Evolutionary conservation across 768 basidiomycete species (phyloP), one percentile per base, ranked within the genome.

Genomic region (Lactarius psammicola): DNA sequence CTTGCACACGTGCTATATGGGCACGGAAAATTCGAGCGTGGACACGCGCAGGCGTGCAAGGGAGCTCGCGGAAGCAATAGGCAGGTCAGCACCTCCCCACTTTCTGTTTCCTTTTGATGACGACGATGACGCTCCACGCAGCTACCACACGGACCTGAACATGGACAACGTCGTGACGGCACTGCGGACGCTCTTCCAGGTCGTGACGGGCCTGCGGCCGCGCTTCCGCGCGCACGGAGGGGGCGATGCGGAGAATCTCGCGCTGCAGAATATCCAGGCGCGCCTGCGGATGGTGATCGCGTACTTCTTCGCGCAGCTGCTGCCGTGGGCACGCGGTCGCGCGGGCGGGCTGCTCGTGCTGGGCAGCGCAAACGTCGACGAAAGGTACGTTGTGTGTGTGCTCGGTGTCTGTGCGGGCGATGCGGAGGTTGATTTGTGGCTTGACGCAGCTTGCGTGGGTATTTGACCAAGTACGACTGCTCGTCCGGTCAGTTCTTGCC

Each of bases 1-100:
- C 61, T 96, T 99, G 80, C 95, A 98, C 75, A 96, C 95, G 0
- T 97, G 94, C 76, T 99, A 96, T 77, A 98, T 99, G 97, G 96
- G 96, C 6, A 99, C 97, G 0, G 92, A 95, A 75, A 95, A 98
- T 75, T 98, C 96, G 8, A 93, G 89, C 66, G 75, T 75, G 0
- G 97, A 97, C 71, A 98, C 97, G 8, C 80, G 94, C 13, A 78
- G 81, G 67, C 81, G 97, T 38, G 97, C 97, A 1, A 95, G 92
- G 74, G 86, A 90, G 53, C 84, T 99, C 4, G 86, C 92, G 7
- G 82, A 87, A 44, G 90, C 93, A 0, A 95, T 99, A 61, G 96
- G 96, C 72, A 90, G 92, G 95, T 93, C 68, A 79, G 95, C 73
- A 90, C 90, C 79, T 65, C 31, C 36, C 59, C 28, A 30, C 8